Evolutionary conservation across 2,329 filamentous ascomycete species (phyloP).

Genomic region (Fusarium abutilonis): DNA sequence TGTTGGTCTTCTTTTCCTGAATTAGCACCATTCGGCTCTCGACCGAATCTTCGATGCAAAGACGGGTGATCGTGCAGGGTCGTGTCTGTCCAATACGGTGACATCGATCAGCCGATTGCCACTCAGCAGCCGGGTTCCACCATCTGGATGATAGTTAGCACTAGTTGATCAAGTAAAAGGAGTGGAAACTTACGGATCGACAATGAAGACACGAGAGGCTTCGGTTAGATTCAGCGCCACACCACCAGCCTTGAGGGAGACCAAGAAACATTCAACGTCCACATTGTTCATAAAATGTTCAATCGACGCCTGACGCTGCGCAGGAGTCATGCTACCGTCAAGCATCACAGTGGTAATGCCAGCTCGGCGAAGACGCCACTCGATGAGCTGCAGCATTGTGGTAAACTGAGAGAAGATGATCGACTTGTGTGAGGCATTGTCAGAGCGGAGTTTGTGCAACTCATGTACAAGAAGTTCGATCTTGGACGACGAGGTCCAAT

Average conservation of each 20-base stretch:
- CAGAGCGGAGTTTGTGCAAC: constrained; percentile 87
- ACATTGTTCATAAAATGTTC: constrained; percentile 96
- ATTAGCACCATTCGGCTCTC: constrained; percentile 95
- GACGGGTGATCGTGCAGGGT: constrained; percentile 90
- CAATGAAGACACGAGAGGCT: constrained; percentile 92
- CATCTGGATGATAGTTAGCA: constrained; percentile 66
- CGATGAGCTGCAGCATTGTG: constrained; percentile 94
- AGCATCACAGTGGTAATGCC: constrained; percentile 99
- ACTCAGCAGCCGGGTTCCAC: constrained; percentile 99
- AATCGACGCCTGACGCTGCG: constrained; percentile 91
- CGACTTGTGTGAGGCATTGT: constrained; percentile 93
- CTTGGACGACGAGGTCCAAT: constrained; percentile 98
- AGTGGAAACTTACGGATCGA: constrained; percentile 80
- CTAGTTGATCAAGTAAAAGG: constrained; percentile 1
- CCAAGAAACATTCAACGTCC: constrained; percentile 93
- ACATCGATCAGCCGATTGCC: constrained; percentile 94
- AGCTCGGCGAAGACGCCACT: constrained; percentile 95
- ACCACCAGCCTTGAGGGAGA: constrained; percentile 94
- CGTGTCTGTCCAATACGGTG: constrained; percentile 96
- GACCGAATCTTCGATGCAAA: constrained; percentile 97
- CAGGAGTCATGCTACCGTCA: constrained; percentile 95
- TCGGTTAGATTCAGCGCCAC: constrained; percentile 96
- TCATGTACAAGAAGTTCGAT: constrained; percentile 97
- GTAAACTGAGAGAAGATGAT: constrained; percentile 99
- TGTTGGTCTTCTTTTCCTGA: constrained; percentile 98